Evolutionary conservation across 1,139 yeast genomes (phyloP).

Genomic region (Zhuliangozyma parablackwelliae): DNA sequence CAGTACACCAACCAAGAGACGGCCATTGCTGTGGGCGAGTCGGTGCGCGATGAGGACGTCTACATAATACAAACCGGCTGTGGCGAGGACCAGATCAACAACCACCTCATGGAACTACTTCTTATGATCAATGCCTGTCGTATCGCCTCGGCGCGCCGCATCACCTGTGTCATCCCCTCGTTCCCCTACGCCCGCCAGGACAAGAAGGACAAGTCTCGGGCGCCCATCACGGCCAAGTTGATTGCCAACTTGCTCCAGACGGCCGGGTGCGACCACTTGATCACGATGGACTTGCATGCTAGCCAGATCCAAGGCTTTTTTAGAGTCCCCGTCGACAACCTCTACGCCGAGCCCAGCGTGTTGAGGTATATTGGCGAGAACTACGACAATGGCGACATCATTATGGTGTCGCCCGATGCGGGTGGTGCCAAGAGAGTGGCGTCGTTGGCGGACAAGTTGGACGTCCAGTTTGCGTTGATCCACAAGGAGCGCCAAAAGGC

Average conservation of each 20-base stretch:
- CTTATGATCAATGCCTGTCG: slow-evolving; percentile 95
- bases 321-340: slow-evolving; percentile 91
- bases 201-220: slow-evolving; percentile 91
- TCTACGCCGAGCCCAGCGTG: slow-evolving; percentile 93
- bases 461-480: slow-evolving; percentile 89
- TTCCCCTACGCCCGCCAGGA: slow-evolving; percentile 98
- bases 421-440: slow-evolving; percentile 99
- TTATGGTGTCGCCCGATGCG: slow-evolving; percentile 95
- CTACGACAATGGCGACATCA: slow-evolving; percentile 61
- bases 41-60: slow-evolving; percentile 94
- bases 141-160: slow-evolving; percentile 91
- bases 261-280: slow-evolving; percentile 95
- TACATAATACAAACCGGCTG: slow-evolving; percentile 91
- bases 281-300: slow-evolving; percentile 96
- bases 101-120: slow-evolving; percentile 78
- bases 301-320: slow-evolving; percentile 97
- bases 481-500: slow-evolving; percentile 96
- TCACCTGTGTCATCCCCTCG: slow-evolving; percentile 92
- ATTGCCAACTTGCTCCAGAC: slow-evolving; percentile 94
- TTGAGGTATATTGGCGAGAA: slow-evolving; percentile 81
- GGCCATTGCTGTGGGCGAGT: slow-evolving; percentile 87
- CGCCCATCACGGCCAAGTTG: slow-evolving; percentile 94
- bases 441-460: slow-evolving; percentile 86
- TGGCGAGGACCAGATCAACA: slow-evolving; percentile 70
- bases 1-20: slow-evolving; percentile 82